Conservation (phyloP, 108 stramenopile species). For the Nannochloropsis gaditana region DNA sequence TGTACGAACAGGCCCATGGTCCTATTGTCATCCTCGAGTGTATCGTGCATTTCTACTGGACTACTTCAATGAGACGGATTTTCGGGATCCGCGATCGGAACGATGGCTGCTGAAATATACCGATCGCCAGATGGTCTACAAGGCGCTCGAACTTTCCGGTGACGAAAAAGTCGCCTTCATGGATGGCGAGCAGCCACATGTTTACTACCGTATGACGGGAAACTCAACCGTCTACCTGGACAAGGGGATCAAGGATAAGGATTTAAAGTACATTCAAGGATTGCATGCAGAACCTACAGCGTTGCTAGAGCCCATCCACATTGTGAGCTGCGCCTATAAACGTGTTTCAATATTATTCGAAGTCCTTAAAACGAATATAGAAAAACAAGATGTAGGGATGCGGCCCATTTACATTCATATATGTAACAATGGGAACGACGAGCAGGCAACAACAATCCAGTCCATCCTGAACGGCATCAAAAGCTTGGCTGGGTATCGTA, state of each 20-base stretch:
- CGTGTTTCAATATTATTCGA: not conserved
- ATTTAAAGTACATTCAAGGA: not conserved
- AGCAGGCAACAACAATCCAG: not conserved
- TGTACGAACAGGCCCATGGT: not conserved
- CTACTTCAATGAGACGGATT: not conserved
- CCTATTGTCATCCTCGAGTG: not conserved
- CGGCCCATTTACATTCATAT: not conserved
- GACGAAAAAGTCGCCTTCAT: conserved; percentile 18
- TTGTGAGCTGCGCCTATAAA: not conserved
- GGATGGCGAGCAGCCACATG: conserved; percentile 2
- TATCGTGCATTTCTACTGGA: conserved; percentile 2
- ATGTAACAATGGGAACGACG: not conserved
- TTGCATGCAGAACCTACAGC: not conserved
- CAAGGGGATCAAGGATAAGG: not conserved
- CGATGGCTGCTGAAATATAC: not conserved
- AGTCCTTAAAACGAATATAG: not conserved
- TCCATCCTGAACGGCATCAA: not conserved
- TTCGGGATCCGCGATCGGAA: not conserved
- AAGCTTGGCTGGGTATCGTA: not conserved
- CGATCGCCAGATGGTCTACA: conserved; percentile 4
- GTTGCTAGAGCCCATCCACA: not conserved
- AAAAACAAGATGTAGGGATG: not conserved
- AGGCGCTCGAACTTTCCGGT: not conserved
- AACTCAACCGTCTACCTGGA: not conserved
- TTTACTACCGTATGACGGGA: not conserved